Base-by-base conservation (phyloP, 2,329 filamentous ascomycete species). In the Alternaria triticimaculans region DNA sequence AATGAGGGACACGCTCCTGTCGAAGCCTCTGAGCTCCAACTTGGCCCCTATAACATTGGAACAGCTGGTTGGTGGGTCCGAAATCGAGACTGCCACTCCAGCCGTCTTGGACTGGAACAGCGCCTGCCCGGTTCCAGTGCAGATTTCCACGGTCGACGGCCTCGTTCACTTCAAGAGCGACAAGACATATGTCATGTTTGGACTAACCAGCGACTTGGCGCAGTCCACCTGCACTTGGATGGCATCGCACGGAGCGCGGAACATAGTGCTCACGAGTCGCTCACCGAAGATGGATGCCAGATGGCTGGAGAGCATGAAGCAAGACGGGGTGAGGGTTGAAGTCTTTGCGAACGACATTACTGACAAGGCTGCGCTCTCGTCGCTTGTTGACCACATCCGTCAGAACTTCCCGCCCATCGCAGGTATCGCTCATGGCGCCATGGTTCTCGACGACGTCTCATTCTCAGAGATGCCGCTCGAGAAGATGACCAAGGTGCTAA, bases 171-270 rank as follows among this genome's bases (percentile, higher is more conserved):
- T 57, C 33, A 33, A 46, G 11, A 8, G 11, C 6, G 46, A 70
- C n/a, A 66, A 59, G 33, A 70, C 67, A 2, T 76, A 75, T 49
- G 55, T 72, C 2, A 37, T 77, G 8, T 48, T 70, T 20, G 74
- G 74, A 10, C 60, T 74, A 5, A 60, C 75, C 3, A 67, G 67
- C 15, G 73, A 71, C 5, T 30, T 77, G 12, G 72, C 72, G 3
- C 46, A 54, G 3, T 60, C 65, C 3, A 37, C 74, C 4, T 56
- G 56, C 6, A 41, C 15, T 8, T 75, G 67, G 69, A 68, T 77
- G 72, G 51, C 67, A 10, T 15, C 26, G 3, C 30, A 26, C 12
- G 72, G 70, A 9, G 73, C 72, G 7, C 41, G 62, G 7, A 20
- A 68, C 26, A 28, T 75, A 9, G 58, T 66, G 18, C 64, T 68